These are phyloP conservation scores for Albophoma yamanashiensis DNA, from an alignment of 2,329 filamentous ascomycete species.

Conservation along the genomic window DNA sequence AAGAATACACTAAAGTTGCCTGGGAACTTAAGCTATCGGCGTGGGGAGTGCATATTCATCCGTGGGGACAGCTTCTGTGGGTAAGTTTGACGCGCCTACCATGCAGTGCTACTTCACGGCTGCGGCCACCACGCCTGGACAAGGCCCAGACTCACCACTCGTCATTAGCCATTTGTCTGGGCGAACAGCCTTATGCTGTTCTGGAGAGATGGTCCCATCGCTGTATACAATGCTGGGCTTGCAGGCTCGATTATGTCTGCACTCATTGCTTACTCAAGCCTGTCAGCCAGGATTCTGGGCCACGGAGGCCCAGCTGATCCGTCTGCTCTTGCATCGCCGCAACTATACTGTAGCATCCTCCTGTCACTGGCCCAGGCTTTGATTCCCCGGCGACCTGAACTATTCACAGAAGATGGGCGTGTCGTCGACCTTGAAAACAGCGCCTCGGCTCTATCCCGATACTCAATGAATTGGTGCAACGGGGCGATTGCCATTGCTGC, in stretches of 20 bases:
- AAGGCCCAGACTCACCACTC: neutral
- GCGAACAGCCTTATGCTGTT: too few relatives aligned
- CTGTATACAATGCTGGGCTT: too few relatives aligned
- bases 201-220: too few relatives aligned
- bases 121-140: too few relatives aligned
- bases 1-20: neutral
- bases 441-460: neutral
- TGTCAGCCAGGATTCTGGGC: too few relatives aligned
- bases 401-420: neutral
- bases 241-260: too few relatives aligned
- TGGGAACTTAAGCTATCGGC: neutral
- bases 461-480: too few relatives aligned
- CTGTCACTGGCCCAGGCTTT: neutral
- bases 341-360: too few relatives aligned
- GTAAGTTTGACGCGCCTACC: neutral
- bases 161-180: neutral
- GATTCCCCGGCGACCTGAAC: neutral
- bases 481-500: neutral
- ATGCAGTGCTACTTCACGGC: too few relatives aligned
- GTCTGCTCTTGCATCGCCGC: too few relatives aligned
- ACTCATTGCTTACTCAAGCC: too few relatives aligned
- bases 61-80: neutral
- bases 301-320: too few relatives aligned
- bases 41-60: neutral
- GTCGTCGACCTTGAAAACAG: neutral